These are phyloP conservation scores for Funneliformis caledonium DNA, from an alignment of 371 early-diverging fungal species.

Conservation along the genomic window DNA sequence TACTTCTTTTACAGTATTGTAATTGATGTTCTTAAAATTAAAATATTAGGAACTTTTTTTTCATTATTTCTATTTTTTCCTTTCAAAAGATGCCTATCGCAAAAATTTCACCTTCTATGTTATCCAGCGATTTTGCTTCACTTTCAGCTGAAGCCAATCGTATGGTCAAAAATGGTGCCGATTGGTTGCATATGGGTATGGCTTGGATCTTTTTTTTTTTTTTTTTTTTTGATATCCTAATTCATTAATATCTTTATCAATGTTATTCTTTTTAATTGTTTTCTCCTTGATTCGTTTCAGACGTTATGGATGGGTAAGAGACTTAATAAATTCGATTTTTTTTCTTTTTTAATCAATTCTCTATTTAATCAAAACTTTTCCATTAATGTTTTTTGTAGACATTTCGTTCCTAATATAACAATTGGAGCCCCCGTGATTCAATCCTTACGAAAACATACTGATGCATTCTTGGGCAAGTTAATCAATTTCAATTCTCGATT, in stretches of 20 bases:
- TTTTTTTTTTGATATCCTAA: neutral
- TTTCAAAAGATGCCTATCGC: conserved; percentile 63
- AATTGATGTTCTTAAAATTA: too few species aligned
- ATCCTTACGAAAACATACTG: conserved; percentile 83
- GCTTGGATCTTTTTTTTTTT: neutral
- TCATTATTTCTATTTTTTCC: neutral
- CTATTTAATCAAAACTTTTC: neutral
- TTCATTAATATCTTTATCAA: neutral
- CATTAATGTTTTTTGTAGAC: conserved; percentile 60
- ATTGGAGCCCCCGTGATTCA: conserved; percentile 95
- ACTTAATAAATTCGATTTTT: neutral
- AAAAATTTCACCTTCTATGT: conserved; percentile 90
- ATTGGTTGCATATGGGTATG: conserved; percentile 93
- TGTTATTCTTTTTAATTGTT: neutral
- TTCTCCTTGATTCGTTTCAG: conserved; percentile 46
- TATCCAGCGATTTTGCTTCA: conserved; percentile 91
- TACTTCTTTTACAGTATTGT: neutral
- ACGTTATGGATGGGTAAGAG: conserved; percentile 83
- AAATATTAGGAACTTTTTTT: neutral
- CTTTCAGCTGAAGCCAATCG: conserved; percentile 88
- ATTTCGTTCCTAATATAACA: conserved; percentile 98
- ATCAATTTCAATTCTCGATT: neutral
- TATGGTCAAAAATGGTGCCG: conserved; percentile 91
- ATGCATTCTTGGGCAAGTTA: conserved; percentile 81
- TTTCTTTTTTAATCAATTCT: neutral